Conservation (phyloP, 2,329 filamentous ascomycete species). For the Epicoccum nigrum region DNA sequence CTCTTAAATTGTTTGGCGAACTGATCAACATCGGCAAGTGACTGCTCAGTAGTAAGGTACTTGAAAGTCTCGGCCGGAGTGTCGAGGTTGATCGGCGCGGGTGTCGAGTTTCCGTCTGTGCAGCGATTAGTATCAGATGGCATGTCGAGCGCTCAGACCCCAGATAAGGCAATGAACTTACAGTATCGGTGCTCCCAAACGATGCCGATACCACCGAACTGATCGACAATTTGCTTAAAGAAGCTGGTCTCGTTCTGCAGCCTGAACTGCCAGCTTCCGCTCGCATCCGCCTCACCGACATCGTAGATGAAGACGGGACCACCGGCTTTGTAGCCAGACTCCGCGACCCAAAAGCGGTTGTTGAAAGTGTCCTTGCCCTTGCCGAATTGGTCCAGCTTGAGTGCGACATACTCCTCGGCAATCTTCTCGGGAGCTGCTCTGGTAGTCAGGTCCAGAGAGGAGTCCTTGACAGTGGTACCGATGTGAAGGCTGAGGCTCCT, state of each 20-base stretch:
- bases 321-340: conserved; percentile 42
- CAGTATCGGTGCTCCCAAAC: conserved; percentile 51
- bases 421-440: conserved; percentile 24
- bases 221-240: conserved; percentile 45
- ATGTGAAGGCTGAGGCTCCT: conserved; percentile 21
- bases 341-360: conserved; percentile 48
- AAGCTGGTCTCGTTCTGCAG: conserved; percentile 41
- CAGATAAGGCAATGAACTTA: conserved; percentile 12
- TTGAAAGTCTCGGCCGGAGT: conserved; percentile 44
- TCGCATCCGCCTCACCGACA: conserved; percentile 44
- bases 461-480: conserved; percentile 7
- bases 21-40: conserved; percentile 49
- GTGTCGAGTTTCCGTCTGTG: conserved; percentile 49
- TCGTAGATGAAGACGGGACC: conserved; percentile 50
- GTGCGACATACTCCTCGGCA: conserved; percentile 40
- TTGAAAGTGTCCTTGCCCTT: conserved; percentile 39
- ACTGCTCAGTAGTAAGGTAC: conserved; percentile 50
- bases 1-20: conserved; percentile 51
- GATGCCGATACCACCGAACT: conserved; percentile 47
- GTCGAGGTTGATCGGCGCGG: conserved; percentile 39
- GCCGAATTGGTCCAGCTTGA: conserved; percentile 48
- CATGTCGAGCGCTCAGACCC: neutral
- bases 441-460: neutral
- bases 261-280: conserved; percentile 28
- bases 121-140: neutral